phyloP scores from a whole-genome alignment of 345 rosid species.

The Eutrema japonicum region DNA sequence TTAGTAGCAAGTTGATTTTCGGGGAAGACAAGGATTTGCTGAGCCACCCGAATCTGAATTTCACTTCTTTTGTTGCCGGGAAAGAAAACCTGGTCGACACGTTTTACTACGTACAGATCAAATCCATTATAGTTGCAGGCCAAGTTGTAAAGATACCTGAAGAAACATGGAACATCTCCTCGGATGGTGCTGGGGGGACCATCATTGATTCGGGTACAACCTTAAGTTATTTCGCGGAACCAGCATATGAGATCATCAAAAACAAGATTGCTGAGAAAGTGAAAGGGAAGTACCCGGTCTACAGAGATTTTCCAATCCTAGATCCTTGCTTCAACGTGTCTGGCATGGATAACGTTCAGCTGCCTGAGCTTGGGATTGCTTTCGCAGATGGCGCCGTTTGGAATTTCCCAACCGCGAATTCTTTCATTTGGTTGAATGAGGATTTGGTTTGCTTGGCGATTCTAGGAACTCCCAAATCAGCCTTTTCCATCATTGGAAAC shows the following conservation, averaged over 20 bases:
- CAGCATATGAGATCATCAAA: constrained; percentile 62
- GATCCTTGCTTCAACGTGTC: constrained; percentile 91
- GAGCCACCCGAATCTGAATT: constrained; percentile 62
- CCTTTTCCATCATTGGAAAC: constrained; percentile 85
- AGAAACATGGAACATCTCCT: constrained; percentile 67
- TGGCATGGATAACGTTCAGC: constrained; percentile 57
- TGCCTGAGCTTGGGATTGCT: constrained; percentile 73
- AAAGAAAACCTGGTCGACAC: constrained; percentile 66
- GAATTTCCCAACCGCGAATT: constrained; percentile 89
- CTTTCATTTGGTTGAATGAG: constrained; percentile 62
- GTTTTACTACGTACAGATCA: constrained; percentile 75
- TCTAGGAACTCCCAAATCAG: constrained; percentile 75
- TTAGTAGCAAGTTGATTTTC: constrained; percentile 83
- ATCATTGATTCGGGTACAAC: constrained; percentile 89
- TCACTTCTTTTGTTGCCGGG: constrained; percentile 66
- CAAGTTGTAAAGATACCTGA: constrained; percentile 66
- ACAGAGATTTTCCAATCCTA: constrained; percentile 59
- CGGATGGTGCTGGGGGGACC: constrained; percentile 76
- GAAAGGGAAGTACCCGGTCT: constrained; percentile 57
- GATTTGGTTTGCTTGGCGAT: constrained; percentile 84
- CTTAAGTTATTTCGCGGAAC: constrained; percentile 69
- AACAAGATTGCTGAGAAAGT: constrained; percentile 65
- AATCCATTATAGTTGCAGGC: constrained; percentile 69
- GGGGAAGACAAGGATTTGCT: constrained; percentile 72
- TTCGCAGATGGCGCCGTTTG: constrained; percentile 82